Percentiles rank a stretch among this genome's conserved stretches.
Evolutionary conservation across 2,329 filamentous ascomycete species (phyloP).

Genomic region (Sporothrix inflata): DNA sequence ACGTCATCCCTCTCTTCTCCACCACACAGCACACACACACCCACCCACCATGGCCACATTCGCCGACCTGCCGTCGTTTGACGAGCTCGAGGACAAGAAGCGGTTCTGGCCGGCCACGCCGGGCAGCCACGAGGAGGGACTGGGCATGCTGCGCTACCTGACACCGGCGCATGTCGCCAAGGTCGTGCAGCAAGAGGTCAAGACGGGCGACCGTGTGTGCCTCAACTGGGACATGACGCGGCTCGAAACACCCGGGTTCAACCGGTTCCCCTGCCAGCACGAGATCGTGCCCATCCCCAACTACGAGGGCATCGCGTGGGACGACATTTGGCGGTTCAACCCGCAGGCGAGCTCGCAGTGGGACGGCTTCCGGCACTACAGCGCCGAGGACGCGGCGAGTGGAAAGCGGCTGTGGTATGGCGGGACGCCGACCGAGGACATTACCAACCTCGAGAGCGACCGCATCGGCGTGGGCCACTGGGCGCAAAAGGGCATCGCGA

Average conservation of each 20-base stretch:
- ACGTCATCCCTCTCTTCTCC: background rate
- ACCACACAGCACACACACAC: background rate
- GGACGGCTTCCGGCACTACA: slow-evolving; percentile 29
- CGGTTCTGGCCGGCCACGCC: slow-evolving; percentile 45
- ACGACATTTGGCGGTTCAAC: slow-evolving; percentile 44
- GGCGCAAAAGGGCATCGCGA: slow-evolving; percentile 46
- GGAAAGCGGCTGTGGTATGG: slow-evolving; percentile 23
- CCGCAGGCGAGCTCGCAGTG: slow-evolving; percentile 28
- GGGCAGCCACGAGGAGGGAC: slow-evolving; percentile 50
- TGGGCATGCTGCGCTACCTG: slow-evolving; percentile 50
- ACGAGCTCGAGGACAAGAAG: slow-evolving; percentile 24
- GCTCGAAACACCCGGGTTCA: slow-evolving; percentile 23
- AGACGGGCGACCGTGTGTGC: slow-evolving; percentile 50
- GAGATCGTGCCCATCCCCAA: slow-evolving; percentile 24
- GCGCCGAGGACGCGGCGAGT: background rate
- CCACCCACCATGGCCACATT: background rate
- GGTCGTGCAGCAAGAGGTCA: slow-evolving; percentile 51
- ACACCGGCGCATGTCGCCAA: slow-evolving; percentile 49
- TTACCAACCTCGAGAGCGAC: slow-evolving; percentile 11
- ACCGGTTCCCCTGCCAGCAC: slow-evolving; percentile 21
- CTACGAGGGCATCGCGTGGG: slow-evolving; percentile 31
- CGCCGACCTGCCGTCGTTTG: slow-evolving; percentile 19
- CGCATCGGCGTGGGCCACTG: slow-evolving; percentile 26
- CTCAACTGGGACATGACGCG: slow-evolving; percentile 41
- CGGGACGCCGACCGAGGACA: slow-evolving; percentile 21